These are phyloP conservation scores for Pyronema domesticum DNA, from an alignment of 495 filamentous ascomycete species.

Conservation along the genomic window DNA sequence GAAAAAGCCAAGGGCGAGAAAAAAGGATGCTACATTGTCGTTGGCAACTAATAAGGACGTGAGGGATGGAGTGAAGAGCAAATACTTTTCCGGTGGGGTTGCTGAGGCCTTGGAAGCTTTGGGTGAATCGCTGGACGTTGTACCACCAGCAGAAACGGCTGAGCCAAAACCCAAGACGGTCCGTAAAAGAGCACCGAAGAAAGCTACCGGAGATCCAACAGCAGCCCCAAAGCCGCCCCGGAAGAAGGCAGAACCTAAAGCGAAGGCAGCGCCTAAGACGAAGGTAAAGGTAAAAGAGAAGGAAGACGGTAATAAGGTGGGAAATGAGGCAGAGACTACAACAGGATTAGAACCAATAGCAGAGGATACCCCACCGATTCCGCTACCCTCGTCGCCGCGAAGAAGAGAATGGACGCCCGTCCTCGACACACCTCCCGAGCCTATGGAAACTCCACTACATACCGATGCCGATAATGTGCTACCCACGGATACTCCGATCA, in stretches of 20 bases:
- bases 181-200: not conserved
- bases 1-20: no score
- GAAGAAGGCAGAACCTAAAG: not conserved
- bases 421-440: slow-evolving; percentile 1
- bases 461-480: not conserved
- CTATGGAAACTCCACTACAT: not conserved
- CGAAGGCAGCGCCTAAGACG: not conserved
- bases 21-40: no score
- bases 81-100: no score
- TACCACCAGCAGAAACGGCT: not conserved
- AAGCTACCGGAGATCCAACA: no score
- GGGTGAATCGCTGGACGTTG: no score
- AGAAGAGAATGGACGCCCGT: slow-evolving; percentile 16
- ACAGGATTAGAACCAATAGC: not conserved
- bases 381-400: not conserved
- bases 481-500: not conserved
- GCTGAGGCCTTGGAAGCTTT: no score
- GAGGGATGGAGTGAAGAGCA: no score
- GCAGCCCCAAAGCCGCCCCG: no score
- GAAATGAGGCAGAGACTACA: not conserved
- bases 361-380: not conserved
- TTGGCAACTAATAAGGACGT: no score
- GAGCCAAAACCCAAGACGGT: not conserved
- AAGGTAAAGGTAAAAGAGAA: not conserved
- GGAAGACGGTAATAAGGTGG: not conserved